Percentiles rank a stretch among this genome's conserved stretches.
Conservation (phyloP, 1,284 basidiomycete genomes). For the Fomitopsis betulina region DNA sequence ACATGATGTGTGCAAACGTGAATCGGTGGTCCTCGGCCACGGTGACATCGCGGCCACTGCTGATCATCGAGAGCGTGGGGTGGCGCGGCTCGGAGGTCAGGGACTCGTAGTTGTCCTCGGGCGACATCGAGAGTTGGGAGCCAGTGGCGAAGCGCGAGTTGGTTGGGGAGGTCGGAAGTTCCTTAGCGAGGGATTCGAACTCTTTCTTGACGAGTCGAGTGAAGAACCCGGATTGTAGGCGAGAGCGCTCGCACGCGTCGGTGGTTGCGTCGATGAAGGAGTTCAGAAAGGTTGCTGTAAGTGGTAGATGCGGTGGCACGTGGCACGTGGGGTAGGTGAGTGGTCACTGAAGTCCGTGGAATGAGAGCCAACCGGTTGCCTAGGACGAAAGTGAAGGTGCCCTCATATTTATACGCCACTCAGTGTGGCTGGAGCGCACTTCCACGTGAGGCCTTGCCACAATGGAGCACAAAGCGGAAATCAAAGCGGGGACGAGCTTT, state of each 20-base stretch:
- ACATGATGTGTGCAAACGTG: conserved; percentile 61
- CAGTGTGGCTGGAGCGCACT: not conserved
- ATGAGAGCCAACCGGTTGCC: not conserved
- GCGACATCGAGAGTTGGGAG: too few relatives aligned
- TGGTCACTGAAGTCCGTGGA: not conserved
- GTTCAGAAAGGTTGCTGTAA: not conserved
- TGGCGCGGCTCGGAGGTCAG: not conserved
- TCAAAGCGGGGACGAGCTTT: not conserved
- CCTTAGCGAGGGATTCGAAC: conserved; percentile 1
- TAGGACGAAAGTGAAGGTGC: not conserved
- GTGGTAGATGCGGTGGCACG: not conserved
- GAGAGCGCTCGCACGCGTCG: conserved; percentile 43
- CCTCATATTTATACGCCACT: not conserved
- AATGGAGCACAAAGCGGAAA: not conserved
- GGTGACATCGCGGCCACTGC: not conserved
- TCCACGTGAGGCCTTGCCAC: not conserved
- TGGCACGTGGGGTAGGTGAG: not conserved
- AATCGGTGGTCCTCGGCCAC: conserved; percentile 27
- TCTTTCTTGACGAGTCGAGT: conserved; percentile 6
- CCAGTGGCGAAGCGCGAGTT: too few relatives aligned
- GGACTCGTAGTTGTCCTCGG: too few relatives aligned
- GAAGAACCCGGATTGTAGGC: conserved; percentile 51
- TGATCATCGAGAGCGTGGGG: not conserved
- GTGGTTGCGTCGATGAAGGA: conserved; percentile 14
- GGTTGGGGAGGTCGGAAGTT: not conserved